These are phyloP conservation scores for Chrysoporthe cubensis DNA, from an alignment of 2,329 filamentous ascomycete species.

Conservation along the genomic window DNA sequence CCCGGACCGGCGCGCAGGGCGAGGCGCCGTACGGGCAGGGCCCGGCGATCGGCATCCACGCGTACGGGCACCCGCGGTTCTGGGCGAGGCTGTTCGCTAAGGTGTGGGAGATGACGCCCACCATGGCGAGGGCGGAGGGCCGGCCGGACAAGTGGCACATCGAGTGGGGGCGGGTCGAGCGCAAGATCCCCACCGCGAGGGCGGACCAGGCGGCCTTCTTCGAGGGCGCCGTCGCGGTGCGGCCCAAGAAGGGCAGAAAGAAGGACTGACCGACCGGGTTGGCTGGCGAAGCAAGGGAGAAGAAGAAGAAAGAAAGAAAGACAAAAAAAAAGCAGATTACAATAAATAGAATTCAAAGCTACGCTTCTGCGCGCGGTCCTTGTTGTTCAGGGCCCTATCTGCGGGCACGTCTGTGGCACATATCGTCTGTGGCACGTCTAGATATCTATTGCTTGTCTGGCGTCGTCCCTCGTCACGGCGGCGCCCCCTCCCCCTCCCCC, in stretches of 20 bases:
- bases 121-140: slow-evolving; percentile 40
- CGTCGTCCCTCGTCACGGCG: background rate
- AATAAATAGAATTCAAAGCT: background rate
- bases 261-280: background rate
- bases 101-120: slow-evolving; percentile 51
- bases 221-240: slow-evolving; percentile 40
- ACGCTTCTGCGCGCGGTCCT: no score
- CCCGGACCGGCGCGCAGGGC: slow-evolving; percentile 41
- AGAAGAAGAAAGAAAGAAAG: background rate
- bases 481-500: no score
- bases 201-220: slow-evolving; percentile 51
- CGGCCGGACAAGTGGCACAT: slow-evolving; percentile 38
- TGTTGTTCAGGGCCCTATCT: no score
- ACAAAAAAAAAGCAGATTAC: background rate
- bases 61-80: slow-evolving; percentile 42
- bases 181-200: slow-evolving; percentile 37
- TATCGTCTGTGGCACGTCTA: background rate
- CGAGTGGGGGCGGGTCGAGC: slow-evolving; percentile 49
- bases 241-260: background rate
- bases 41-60: slow-evolving; percentile 39
- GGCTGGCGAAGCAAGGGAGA: background rate
- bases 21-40: slow-evolving; percentile 41
- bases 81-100: slow-evolving; percentile 53
- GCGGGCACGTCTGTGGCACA: no score
- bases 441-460: background rate